Evolutionary conservation across 768 basidiomycete genomes (phyloP), one percentile per base, ranked within the genome.

Genomic region (Boletus coccyginus): DNA sequence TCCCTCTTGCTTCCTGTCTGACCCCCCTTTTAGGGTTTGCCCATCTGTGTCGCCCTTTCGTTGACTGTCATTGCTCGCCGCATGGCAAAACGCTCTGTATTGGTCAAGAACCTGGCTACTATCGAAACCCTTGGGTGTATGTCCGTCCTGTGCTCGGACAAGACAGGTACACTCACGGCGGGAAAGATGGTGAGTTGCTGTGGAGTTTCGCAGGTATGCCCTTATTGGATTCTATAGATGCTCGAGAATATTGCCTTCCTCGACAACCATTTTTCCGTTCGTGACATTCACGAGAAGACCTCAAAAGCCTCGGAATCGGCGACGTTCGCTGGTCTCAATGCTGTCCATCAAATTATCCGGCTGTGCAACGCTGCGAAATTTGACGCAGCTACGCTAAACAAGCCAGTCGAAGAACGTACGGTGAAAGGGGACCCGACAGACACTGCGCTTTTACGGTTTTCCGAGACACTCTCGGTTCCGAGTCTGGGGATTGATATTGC

Each of bases 281-380:
- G 57, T 10, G 61, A 62, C 6, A 53, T 71, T 27, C 45, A 27
- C 1, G 57, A 52, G 7, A 59, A 40, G 32, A 11, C 58, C 21
- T 42, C 56, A 3, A 42, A 47, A 21, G 51, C 67, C 19, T 36
- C 57, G 10, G 52, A 58, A 8, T 55, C 62, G 0, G 19, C 31
- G 7, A 43, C 10, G 12, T 69, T 65, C 16, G 9, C 57, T 35
- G 62, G 56, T 17, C 63, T 69, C 27, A 61, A 53, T 41, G 49
- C 50, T 35, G 35, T 78, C 10, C 74, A 74, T 36, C 66, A 73
- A 32, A 67, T 82, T 17, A 70, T 78, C 24, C 77, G 78, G 7
- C 68, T 86, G 11, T 85, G 84, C 69, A 85, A 85, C 52, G 79
- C 77, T 2, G 83, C 84, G 1, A 71, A 72, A 19, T 84, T 84